These are phyloP conservation scores for Thraustotheca clavata DNA, from an alignment of 352 stramenopile genomes.

Conservation along the genomic window DNA sequence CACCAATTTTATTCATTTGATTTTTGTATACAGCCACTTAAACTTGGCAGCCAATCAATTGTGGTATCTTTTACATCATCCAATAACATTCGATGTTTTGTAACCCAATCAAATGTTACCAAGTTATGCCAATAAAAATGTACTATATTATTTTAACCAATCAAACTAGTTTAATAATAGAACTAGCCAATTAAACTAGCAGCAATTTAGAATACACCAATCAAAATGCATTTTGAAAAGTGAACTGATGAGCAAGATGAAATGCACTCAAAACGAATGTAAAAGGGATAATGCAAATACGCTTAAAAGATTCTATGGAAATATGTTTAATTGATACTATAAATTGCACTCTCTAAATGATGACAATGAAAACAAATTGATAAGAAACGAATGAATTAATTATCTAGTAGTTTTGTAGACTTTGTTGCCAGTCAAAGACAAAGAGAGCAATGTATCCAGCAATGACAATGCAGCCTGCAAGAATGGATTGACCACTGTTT, in stretches of 20 bases:
- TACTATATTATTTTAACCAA: too few species aligned
- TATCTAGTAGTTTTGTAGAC: neutral
- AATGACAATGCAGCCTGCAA: neutral
- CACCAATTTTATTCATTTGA: neutral
- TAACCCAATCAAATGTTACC: too few species aligned
- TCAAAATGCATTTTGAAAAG: neutral
- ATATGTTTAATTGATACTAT: neutral
- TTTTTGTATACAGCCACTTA: neutral
- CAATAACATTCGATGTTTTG: neutral
- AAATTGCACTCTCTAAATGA: neutral
- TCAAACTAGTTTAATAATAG: too few species aligned
- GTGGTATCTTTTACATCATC: neutral
- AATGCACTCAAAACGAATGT: neutral
- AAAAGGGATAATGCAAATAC: neutral
- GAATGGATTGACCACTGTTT: neutral
- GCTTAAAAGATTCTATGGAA: neutral
- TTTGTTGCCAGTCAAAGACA: neutral
- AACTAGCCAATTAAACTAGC: too few species aligned
- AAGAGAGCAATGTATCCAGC: neutral
- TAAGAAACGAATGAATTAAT: neutral
- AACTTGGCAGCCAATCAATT: neutral
- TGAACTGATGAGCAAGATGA: neutral
- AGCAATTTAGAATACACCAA: too few species aligned
- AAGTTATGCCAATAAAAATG: too few species aligned
- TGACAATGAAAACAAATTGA: neutral